These are phyloP conservation scores for Endothia cerciana DNA, from an alignment of 2,329 filamentous ascomycete genomes.

Conservation along the genomic window DNA sequence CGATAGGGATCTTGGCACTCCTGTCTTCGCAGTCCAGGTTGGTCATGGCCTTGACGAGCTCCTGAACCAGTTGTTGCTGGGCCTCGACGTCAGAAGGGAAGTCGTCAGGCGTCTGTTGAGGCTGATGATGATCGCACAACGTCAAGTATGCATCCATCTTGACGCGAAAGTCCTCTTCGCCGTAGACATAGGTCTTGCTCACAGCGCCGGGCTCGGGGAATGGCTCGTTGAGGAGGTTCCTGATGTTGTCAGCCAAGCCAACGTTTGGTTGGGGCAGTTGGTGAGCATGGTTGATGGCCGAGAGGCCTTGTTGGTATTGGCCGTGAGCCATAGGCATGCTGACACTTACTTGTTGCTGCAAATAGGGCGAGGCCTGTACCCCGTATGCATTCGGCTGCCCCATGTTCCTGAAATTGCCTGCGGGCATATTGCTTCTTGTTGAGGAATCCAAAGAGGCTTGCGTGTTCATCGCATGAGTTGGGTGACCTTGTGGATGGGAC, in stretches of 20 bases:
- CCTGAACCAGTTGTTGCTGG: not conserved
- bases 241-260: not conserved
- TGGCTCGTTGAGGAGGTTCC: not conserved
- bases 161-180: constrained; percentile 1
- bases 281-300: too few species aligned
- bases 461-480: not conserved
- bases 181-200: not conserved
- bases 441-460: too few species aligned
- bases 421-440: not conserved
- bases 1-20: not conserved
- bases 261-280: too few species aligned
- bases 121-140: not conserved
- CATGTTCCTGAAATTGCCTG: not conserved
- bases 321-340: not conserved
- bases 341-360: not conserved
- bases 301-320: not conserved
- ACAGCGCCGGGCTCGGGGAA: not conserved
- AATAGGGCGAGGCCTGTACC: not conserved
- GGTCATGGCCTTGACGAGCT: constrained; percentile 12
- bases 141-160: constrained; percentile 9
- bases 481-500: not conserved
- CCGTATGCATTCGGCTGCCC: not conserved
- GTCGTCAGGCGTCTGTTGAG: not conserved
- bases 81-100: not conserved
- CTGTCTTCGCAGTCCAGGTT: constrained; percentile 4